Evolutionary conservation across 169 alveolate species (phyloP).

Genomic region (Perkinsus chesapeaki): DNA sequence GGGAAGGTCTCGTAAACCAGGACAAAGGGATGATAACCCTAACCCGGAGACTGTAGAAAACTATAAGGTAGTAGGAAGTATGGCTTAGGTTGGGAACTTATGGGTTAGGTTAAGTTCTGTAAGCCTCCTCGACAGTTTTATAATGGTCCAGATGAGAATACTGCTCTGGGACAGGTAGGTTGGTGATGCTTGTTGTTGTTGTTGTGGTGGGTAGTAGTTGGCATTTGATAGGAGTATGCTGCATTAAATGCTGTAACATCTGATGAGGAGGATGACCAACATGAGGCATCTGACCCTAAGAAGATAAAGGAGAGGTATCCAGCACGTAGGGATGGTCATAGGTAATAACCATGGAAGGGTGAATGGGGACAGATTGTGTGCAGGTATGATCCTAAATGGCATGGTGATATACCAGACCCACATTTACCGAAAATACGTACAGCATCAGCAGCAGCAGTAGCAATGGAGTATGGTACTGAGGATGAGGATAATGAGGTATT

Average conservation of each 20-base stretch:
- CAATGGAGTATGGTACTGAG: neutral
- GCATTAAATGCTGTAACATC: neutral
- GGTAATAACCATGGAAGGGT: neutral
- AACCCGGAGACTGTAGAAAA: neutral
- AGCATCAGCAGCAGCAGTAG: neutral
- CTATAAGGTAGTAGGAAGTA: neutral
- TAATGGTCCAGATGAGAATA: neutral
- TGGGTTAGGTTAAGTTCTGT: neutral
- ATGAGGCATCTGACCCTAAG: neutral
- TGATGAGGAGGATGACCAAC: neutral
- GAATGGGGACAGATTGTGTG: neutral
- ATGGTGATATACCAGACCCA: neutral
- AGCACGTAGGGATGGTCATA: neutral
- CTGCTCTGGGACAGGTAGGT: neutral
- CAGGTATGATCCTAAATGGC: neutral
- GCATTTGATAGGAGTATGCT: constrained; percentile 4
- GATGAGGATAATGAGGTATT: too few species aligned
- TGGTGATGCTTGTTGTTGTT: too few species aligned
- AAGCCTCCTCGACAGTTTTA: neutral
- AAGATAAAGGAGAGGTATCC: neutral
- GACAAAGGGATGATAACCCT: neutral
- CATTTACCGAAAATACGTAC: neutral
- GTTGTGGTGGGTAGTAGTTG: too few species aligned
- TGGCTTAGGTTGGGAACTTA: neutral
- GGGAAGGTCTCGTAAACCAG: neutral